phyloP scores from a whole-genome alignment of 345 rosid species.

The Salix udensis region DNA sequence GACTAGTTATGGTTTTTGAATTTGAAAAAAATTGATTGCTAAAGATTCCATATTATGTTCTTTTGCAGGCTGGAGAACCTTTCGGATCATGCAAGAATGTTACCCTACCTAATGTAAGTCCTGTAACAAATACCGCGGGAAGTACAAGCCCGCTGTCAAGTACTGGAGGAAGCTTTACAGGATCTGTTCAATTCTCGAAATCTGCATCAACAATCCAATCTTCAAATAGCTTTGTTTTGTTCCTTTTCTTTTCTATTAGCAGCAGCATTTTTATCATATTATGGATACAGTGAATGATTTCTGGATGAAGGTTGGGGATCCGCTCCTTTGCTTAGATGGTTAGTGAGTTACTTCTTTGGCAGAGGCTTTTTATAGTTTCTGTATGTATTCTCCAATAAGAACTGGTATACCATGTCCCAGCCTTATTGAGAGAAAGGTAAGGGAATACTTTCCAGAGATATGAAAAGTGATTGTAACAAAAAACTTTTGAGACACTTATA shows the following conservation, averaged over 20 bases:
- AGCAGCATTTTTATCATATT: constrained; percentile 31
- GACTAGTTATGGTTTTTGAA: not conserved
- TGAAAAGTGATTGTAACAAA: constrained; percentile 10
- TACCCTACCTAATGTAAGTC: constrained; percentile 45
- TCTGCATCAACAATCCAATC: constrained; percentile 44
- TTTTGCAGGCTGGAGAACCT: constrained; percentile 73
- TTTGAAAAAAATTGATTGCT: not conserved
- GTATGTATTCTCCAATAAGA: constrained; percentile 12
- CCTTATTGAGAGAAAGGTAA: constrained; percentile 6
- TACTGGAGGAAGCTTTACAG: constrained; percentile 65
- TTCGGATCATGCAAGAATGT: constrained; percentile 83
- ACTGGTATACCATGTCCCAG: constrained; percentile 9
- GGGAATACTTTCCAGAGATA: constrained; percentile 14
- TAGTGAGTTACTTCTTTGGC: not conserved
- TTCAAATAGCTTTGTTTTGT: constrained; percentile 30
- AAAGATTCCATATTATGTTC: constrained; percentile 13
- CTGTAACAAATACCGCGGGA: constrained; percentile 48
- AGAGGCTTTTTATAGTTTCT: constrained; percentile 5
- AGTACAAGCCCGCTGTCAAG: constrained; percentile 18
- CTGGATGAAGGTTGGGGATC: constrained; percentile 16
- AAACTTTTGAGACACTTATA: constrained; percentile 12
- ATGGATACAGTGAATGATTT: constrained; percentile 16
- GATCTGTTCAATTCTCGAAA: constrained; percentile 76
- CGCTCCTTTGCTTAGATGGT: constrained; percentile 5
- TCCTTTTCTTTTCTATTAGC: constrained; percentile 37